phyloP scores from a whole-genome alignment of 1,139 yeast genomes.

The Geotrichum phurueaensis region DNA sequence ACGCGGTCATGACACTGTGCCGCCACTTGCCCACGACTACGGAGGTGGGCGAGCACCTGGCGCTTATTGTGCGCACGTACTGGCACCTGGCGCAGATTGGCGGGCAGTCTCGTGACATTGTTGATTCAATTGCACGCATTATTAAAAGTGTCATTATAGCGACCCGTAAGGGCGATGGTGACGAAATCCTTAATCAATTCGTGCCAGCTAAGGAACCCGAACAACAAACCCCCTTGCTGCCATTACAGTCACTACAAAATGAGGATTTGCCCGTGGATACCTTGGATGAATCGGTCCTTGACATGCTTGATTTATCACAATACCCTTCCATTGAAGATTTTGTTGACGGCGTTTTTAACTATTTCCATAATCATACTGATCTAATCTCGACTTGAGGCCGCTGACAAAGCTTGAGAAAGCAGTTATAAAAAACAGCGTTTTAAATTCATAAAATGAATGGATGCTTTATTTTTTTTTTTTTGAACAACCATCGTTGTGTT shows the following conservation, averaged over 20 bases:
- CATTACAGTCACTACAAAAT: not conserved
- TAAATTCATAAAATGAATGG: too few species aligned
- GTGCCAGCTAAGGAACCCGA: not conserved
- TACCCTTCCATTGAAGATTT: conserved; percentile 13
- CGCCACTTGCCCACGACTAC: conserved; percentile 35
- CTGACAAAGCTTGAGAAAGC: too few species aligned
- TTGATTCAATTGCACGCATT: conserved; percentile 50
- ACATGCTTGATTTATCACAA: conserved; percentile 13
- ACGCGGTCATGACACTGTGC: conserved; percentile 47
- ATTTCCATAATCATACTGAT: conserved; percentile 6
- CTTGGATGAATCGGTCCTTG: not conserved
- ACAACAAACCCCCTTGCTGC: conserved; percentile 3
- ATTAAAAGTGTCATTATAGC: conserved; percentile 44
- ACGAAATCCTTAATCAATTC: not conserved
- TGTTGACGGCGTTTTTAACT: conserved; percentile 13
- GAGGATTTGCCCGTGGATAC: not conserved
- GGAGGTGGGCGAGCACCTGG: conserved; percentile 28
- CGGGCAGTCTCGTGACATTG: conserved; percentile 48
- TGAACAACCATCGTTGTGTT: too few species aligned
- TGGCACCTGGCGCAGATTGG: conserved; percentile 53
- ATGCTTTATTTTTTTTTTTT: too few species aligned
- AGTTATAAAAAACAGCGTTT: too few species aligned
- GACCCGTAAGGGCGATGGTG: conserved; percentile 8
- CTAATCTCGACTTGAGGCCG: conserved; percentile 8
- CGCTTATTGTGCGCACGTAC: conserved; percentile 45